Evolutionary conservation across 139 green algal species (phyloP).

Genomic region (Haematococcus lacustris): DNA sequence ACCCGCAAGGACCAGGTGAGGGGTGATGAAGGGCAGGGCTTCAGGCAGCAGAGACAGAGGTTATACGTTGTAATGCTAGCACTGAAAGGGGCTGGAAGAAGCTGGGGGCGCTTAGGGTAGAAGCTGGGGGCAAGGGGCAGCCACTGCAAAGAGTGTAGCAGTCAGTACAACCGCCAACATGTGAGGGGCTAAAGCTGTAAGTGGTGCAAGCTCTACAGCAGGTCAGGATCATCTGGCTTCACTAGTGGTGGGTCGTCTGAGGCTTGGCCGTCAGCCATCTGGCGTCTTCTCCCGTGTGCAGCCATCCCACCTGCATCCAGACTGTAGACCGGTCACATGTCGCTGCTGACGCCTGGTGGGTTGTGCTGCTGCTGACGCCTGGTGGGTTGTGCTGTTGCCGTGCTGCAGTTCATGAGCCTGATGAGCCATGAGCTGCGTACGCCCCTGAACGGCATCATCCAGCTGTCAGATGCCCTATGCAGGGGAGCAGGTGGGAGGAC

Average conservation of each 20-base stretch:
- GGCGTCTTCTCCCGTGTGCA: too few relatives aligned
- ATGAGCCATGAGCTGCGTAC: constrained; percentile 76
- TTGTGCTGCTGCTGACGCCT: background rate
- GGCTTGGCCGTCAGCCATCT: too few relatives aligned
- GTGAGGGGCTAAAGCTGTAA: background rate
- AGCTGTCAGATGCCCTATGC: constrained; percentile 34
- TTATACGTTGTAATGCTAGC: background rate
- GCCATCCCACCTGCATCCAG: background rate
- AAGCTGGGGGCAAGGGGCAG: background rate
- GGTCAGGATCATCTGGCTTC: too few relatives aligned
- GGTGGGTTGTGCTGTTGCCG: constrained; percentile 2
- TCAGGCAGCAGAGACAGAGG: background rate
- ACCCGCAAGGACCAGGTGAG: background rate
- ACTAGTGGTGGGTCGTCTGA: too few relatives aligned
- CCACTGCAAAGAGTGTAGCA: background rate
- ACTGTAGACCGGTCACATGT: background rate
- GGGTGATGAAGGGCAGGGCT: too few relatives aligned
- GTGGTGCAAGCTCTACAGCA: background rate
- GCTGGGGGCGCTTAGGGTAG: background rate
- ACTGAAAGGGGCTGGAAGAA: background rate
- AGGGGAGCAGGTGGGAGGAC: constrained; percentile 7
- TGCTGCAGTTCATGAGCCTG: constrained; percentile 65
- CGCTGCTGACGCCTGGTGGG: background rate
- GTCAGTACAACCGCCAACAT: background rate
- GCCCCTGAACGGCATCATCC: constrained; percentile 78